phyloP scores from a whole-genome alignment of 768 basidiomycete species.

The Punctularia strigosozonata region DNA sequence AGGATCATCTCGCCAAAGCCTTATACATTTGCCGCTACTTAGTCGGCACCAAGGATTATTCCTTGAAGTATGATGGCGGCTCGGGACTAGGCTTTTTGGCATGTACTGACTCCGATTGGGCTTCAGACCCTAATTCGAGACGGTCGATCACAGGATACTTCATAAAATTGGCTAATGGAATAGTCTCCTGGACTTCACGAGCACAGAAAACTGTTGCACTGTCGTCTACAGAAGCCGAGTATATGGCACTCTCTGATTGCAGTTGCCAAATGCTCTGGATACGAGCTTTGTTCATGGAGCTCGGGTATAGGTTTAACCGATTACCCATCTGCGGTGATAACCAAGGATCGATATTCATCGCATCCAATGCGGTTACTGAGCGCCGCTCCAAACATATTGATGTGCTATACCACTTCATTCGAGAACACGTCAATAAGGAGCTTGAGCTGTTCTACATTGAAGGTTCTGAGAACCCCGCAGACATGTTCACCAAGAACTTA shows the following conservation, averaged over 20 bases:
- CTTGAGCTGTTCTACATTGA: neutral
- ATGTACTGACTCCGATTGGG: conserved; percentile 22
- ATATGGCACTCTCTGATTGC: conserved; percentile 17
- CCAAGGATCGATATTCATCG: neutral
- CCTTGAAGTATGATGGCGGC: conserved; percentile 2
- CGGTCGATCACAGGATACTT: conserved; percentile 17
- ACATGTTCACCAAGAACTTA: neutral
- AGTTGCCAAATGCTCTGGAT: conserved; percentile 18
- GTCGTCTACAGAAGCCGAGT: conserved; percentile 24
- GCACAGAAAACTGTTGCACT: conserved; percentile 18
- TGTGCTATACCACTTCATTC: conserved; percentile 21
- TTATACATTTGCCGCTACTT: neutral
- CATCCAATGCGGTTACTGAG: conserved; percentile 12
- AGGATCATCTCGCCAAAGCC: too few species aligned
- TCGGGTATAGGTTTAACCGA: neutral
- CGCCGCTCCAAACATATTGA: conserved; percentile 24
- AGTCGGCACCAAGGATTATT: neutral
- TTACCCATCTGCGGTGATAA: neutral
- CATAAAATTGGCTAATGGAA: conserved; percentile 10
- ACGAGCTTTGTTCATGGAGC: conserved; percentile 9
- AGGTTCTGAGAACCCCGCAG: neutral
- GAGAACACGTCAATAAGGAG: conserved; percentile 10
- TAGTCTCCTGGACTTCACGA: conserved; percentile 14
- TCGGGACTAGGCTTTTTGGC: conserved; percentile 1
- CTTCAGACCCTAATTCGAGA: conserved; percentile 8